Evolutionary conservation across 2,329 filamentous ascomycete genomes (phyloP), one percentile per base, ranked within the genome.

Genomic region (Aspergillus ochraceus): DNA sequence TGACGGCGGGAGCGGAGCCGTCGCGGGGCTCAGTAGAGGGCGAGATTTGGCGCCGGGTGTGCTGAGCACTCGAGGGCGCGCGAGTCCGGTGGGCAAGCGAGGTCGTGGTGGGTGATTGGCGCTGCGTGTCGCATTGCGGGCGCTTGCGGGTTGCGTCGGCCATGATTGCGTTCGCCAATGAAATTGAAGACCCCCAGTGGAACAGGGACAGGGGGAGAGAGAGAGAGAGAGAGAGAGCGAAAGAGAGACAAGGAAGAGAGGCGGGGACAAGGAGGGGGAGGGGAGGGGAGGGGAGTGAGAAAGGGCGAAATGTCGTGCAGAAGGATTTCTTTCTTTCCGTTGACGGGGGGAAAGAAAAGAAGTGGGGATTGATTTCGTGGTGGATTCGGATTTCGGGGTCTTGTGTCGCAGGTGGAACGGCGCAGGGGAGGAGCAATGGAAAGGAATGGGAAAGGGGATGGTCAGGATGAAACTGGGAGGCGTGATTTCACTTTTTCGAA

Each of bases 101-200:
- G 24, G 55, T 20, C 6, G 58, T 42, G 14, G 60, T 47, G 36
- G 29, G 30, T 45, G 46, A 46, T 49, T 52, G 55, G 54, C 56
- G 56, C 29, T 49, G 19, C 42, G 50, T 52, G 52, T 54, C 54
- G 54, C 50, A 24, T 55, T 64, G 60, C 30, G 55, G 62, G 62
- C 62, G 64, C 64, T 64, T 64, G 29, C 20, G 39, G 52, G 55
- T 46, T 49, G 57, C 53, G 52, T 63, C 57, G 57, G 58, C 58
- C 64, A 66, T 66, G 57, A 51, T 51, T 36, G 22, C 52, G 49
- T 53, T 57, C 60, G 53, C 60, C 62, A 64, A 64, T 64, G 53
- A 60, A 17, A n/a, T 8, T 29, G 26, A 2, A 29, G 26, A 29
- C 8, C 39, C n/a, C 4, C 24, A 24, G 24, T 24, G 24, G 24